Evolutionary conservation across 805 yeast species (phyloP).

Genomic region (Cyberlindnera nakhonratchasimensis): DNA sequence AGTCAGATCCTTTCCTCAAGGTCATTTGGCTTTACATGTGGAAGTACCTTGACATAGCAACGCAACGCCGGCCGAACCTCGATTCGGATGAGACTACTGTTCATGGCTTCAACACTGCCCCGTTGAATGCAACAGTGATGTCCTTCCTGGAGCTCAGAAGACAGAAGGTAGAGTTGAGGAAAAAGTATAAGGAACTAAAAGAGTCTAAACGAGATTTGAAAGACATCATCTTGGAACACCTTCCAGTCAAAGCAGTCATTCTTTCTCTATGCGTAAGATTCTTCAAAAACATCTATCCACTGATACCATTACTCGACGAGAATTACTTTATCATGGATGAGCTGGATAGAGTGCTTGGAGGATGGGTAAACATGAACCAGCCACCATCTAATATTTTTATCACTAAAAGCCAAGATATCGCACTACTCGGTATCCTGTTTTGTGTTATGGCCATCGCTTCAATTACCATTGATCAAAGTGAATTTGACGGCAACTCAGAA

Average conservation of each 20-base stretch:
- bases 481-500: conserved; percentile 10
- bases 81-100: neutral
- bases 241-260: conserved; percentile 19
- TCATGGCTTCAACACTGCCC: neutral
- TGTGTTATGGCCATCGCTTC: conserved; percentile 21
- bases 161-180: conserved; percentile 10
- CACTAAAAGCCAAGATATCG: conserved; percentile 15
- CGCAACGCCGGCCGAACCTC: neutral
- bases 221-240: conserved; percentile 8
- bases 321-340: conserved; percentile 13
- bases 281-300: conserved; percentile 24
- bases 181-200: neutral
- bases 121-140: neutral
- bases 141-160: conserved; percentile 13
- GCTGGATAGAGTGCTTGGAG: conserved; percentile 14
- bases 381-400: conserved; percentile 5
- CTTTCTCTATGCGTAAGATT: conserved; percentile 20
- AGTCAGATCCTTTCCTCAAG: conserved; percentile 40
- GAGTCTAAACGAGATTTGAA: conserved; percentile 3
- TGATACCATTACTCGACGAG: conserved; percentile 26
- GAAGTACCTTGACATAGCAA: conserved; percentile 12
- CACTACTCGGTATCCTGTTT: conserved; percentile 19
- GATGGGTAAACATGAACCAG: conserved; percentile 1
- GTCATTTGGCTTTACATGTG: conserved; percentile 32
- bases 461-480: conserved; percentile 17